A percentile compares a stretch with the other conserved stretches of the same genome.
phyloP scores from a whole-genome alignment of 495 filamentous ascomycete genomes.

The Aspergillus wentii region DNA sequence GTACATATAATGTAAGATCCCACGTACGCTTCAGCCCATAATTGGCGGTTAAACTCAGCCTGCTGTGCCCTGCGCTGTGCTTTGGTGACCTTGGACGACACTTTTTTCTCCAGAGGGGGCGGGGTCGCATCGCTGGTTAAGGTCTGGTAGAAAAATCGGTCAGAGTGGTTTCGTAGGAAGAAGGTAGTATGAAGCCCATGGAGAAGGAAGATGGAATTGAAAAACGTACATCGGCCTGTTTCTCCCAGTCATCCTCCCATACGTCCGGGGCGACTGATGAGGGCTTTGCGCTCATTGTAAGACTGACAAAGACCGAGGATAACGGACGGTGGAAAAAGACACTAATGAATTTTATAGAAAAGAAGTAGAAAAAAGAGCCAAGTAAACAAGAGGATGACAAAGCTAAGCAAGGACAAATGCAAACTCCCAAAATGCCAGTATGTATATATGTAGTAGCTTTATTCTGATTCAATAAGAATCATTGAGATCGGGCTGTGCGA shows the following conservation, averaged over 20 bases:
- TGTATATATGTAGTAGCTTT: too few relatives aligned
- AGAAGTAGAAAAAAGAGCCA: slow-evolving; percentile 1
- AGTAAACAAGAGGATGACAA: slow-evolving; percentile 10
- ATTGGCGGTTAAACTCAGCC: slow-evolving; percentile 70
- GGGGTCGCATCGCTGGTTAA: slow-evolving; percentile 31
- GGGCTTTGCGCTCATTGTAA: slow-evolving; percentile 54
- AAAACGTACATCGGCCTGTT: slow-evolving; percentile 61
- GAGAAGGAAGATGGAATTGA: neutral
- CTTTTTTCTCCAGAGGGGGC: slow-evolving; percentile 37
- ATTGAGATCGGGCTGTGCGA: too few relatives aligned
- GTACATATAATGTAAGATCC: neutral
- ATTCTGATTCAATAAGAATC: too few relatives aligned
- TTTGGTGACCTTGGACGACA: slow-evolving; percentile 56
- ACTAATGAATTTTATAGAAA: slow-evolving; percentile 2
- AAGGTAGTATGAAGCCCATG: too few relatives aligned
- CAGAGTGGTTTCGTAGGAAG: slow-evolving; percentile 4
- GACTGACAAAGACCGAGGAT: neutral
- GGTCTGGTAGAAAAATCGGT: slow-evolving; percentile 21
- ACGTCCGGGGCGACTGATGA: slow-evolving; percentile 59
- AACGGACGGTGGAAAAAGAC: neutral
- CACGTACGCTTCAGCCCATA: slow-evolving; percentile 86
- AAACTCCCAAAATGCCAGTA: too few relatives aligned
- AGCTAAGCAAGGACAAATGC: too few relatives aligned
- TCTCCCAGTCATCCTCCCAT: slow-evolving; percentile 91
- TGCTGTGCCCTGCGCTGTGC: slow-evolving; percentile 77